These are phyloP conservation scores for Heterobasidion parviporum DNA, from an alignment of 1,284 basidiomycete species.

Conservation along the genomic window DNA sequence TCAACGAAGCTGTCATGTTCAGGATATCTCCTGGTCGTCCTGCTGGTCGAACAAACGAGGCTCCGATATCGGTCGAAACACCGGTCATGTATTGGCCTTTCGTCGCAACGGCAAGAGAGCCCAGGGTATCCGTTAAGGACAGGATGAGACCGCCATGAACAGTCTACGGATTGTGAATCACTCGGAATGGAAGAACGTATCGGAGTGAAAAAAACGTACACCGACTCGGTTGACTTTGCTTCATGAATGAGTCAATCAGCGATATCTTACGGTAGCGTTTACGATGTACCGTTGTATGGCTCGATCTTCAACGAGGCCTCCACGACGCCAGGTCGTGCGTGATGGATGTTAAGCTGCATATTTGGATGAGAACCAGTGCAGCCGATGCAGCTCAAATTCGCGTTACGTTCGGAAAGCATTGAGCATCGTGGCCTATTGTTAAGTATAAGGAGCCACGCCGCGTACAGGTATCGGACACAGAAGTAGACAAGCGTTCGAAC, in stretches of 20 bases:
- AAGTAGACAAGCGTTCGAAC: constrained; percentile 15
- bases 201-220: constrained; percentile 28
- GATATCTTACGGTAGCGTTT: not conserved
- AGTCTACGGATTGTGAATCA: constrained; percentile 23
- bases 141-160: constrained; percentile 83
- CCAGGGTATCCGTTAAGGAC: constrained; percentile 80
- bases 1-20: constrained; percentile 52
- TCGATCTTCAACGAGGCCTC: constrained; percentile 65
- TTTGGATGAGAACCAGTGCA: not conserved
- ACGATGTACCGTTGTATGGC: constrained; percentile 54
- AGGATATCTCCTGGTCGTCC: constrained; percentile 60
- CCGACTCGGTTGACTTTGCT: constrained; percentile 63
- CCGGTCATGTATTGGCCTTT: constrained; percentile 83
- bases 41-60: constrained; percentile 72
- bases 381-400: not conserved
- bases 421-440: constrained; percentile 59
- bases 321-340: constrained; percentile 57
- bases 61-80: constrained; percentile 82
- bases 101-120: constrained; percentile 75
- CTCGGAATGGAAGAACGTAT: not conserved
- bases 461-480: too few relatives aligned
- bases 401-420: constrained; percentile 70
- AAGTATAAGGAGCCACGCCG: too few relatives aligned
- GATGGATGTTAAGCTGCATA: constrained; percentile 50
- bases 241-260: constrained; percentile 1